Conservation (phyloP, 495 filamentous ascomycete genomes). For the Tuber umbilicatum region DNA sequence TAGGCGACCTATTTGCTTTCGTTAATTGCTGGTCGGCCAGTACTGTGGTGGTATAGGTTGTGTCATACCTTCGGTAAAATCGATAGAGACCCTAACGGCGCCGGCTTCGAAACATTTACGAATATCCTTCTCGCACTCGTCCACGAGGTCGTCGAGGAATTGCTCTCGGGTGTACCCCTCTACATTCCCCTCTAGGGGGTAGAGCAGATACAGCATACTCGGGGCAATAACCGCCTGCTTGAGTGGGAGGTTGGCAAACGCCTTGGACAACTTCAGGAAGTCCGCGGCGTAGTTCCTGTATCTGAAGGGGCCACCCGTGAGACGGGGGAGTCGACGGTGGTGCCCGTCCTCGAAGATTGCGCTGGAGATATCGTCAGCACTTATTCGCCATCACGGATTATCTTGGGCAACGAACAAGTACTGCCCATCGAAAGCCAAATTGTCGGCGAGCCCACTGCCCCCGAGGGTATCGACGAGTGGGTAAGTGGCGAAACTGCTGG, state of each 20-base stretch:
- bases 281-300: slow-evolving; percentile 47
- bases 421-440: slow-evolving; percentile 44
- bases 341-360: slow-evolving; percentile 48
- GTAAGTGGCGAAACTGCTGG: slow-evolving; percentile 46
- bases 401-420: slow-evolving; percentile 41
- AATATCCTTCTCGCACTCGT: slow-evolving; percentile 48
- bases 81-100: slow-evolving; percentile 45
- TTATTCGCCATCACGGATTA: not conserved
- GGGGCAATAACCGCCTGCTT: slow-evolving; percentile 47
- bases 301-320: slow-evolving; percentile 44
- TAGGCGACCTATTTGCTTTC: slow-evolving; percentile 36
- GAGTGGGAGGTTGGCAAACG: slow-evolving; percentile 43
- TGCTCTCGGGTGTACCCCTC: slow-evolving; percentile 44
- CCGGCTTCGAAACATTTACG: slow-evolving; percentile 46
- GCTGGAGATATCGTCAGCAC: slow-evolving; percentile 14
- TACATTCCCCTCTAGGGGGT: slow-evolving; percentile 44
- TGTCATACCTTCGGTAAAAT: slow-evolving; percentile 46
- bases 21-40: not conserved
- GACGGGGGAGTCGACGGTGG: slow-evolving; percentile 45
- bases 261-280: slow-evolving; percentile 41
- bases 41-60: not conserved
- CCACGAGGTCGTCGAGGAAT: slow-evolving; percentile 46
- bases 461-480: slow-evolving; percentile 44
- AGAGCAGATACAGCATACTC: slow-evolving; percentile 47
- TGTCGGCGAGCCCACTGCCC: slow-evolving; percentile 44